These are phyloP conservation scores for Talaromyces sp. DNA, from an alignment of 2,329 filamentous ascomycete species.

Conservation along the genomic window DNA sequence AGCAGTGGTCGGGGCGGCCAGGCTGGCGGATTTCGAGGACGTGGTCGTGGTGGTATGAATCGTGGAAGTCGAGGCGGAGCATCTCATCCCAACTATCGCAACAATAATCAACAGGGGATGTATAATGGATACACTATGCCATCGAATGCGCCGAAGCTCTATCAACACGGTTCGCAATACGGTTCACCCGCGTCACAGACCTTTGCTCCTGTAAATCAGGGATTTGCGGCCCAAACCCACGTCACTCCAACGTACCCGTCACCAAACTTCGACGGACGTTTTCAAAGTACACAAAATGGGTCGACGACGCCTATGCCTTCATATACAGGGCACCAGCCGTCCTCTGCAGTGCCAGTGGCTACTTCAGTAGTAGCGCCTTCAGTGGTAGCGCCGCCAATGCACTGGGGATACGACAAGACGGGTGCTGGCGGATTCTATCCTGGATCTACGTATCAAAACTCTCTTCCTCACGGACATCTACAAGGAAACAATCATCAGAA, in stretches of 20 bases:
- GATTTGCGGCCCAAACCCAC: conserved; percentile 21
- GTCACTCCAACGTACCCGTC: conserved; percentile 2
- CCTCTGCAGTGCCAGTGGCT: not conserved
- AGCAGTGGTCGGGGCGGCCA: conserved; percentile 25
- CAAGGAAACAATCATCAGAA: conserved; percentile 21
- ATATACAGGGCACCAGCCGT: not conserved
- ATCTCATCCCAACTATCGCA: conserved; percentile 24
- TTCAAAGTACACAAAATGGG: not conserved
- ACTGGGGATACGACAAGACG: conserved; percentile 53
- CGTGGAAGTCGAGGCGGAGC: conserved; percentile 26
- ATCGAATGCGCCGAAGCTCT: conserved; percentile 6
- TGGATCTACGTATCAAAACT: conserved; percentile 26
- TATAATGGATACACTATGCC: conserved; percentile 31
- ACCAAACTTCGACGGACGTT: conserved; percentile 4
- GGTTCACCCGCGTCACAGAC: not conserved
- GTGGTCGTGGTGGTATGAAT: conserved; percentile 35
- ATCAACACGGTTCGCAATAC: not conserved
- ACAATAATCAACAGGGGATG: conserved; percentile 21
- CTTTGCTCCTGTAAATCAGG: conserved; percentile 22
- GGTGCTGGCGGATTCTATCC: conserved; percentile 48
- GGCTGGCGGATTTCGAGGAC: conserved; percentile 30
- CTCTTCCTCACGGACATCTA: conserved; percentile 23
- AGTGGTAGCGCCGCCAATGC: conserved; percentile 54
- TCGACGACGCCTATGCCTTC: not conserved
- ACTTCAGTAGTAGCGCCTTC: conserved; percentile 44